Percentiles rank a stretch among this genome's conserved stretches.
phyloP scores from a whole-genome alignment of 1,139 yeast genomes.

The Zygoascus sp. region DNA sequence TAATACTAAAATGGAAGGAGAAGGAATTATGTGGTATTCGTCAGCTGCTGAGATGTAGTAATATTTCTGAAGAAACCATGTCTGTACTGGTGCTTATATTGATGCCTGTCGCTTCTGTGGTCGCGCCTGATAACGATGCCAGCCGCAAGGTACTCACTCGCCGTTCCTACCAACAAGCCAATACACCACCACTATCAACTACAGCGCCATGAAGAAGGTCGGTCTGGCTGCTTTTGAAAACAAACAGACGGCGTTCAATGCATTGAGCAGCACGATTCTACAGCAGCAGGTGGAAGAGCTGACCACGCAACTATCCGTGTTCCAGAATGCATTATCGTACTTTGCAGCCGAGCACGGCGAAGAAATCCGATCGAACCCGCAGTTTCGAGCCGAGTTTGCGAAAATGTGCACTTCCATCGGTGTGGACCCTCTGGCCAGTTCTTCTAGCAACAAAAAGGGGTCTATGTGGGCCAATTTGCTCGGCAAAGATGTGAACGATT shows the following conservation, averaged over 20 bases:
- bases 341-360: constrained; percentile 50
- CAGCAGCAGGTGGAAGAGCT: constrained; percentile 35
- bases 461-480: constrained; percentile 37
- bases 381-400: constrained; percentile 65
- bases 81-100: too few species aligned
- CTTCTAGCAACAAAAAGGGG: constrained; percentile 37
- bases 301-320: constrained; percentile 37
- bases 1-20: too few species aligned
- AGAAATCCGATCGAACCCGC: constrained; percentile 60
- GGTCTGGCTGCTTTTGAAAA: constrained; percentile 42
- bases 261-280: constrained; percentile 32
- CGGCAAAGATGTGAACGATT: constrained; percentile 49
- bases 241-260: constrained; percentile 32
- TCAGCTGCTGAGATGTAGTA: too few species aligned
- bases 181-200: too few species aligned
- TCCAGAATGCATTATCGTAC: constrained; percentile 36
- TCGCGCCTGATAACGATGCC: too few species aligned
- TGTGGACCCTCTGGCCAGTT: constrained; percentile 68
- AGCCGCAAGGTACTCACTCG: too few species aligned
- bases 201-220: constrained; percentile 33
- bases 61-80: too few species aligned
- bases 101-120: too few species aligned
- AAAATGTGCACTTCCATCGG: constrained; percentile 75
- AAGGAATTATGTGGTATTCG: too few species aligned
- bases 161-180: neutral